Conservation (phyloP, 1,284 basidiomycete species). For the Fomitopsis palustris region DNA sequence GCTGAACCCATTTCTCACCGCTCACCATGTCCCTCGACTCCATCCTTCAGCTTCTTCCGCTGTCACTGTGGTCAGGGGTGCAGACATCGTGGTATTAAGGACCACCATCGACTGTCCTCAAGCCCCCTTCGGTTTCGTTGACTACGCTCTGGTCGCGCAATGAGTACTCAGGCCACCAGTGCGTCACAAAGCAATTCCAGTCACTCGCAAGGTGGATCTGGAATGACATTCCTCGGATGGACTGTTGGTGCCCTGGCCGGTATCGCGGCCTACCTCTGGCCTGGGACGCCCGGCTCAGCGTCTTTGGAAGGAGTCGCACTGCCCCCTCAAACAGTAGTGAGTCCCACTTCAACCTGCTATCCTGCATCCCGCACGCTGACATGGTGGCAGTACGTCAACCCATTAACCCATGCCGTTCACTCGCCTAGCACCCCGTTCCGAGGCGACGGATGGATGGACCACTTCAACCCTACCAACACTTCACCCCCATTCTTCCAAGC, state of each 20-base stretch:
- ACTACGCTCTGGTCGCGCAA: background rate
- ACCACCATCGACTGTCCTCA: background rate
- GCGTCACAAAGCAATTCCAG: background rate
- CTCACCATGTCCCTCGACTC: background rate
- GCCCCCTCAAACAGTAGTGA: constrained; percentile 23
- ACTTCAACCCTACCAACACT: constrained; percentile 39
- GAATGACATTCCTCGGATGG: background rate
- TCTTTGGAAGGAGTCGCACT: background rate
- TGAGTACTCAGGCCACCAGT: background rate
- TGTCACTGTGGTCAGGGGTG: background rate
- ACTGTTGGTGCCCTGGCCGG: constrained; percentile 2
- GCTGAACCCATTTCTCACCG: background rate
- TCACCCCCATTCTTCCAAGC: constrained; percentile 66
- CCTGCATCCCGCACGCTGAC: background rate
- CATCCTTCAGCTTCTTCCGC: background rate
- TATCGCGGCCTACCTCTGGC: background rate
- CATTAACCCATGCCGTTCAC: constrained; percentile 27
- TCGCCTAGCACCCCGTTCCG: constrained; percentile 30
- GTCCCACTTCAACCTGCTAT: background rate
- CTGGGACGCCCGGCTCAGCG: background rate
- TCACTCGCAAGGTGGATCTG: background rate
- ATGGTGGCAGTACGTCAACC: constrained; percentile 26
- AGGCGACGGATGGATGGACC: constrained; percentile 18
- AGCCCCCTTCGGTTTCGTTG: background rate
- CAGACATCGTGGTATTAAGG: background rate